phyloP scores from a whole-genome alignment of 345 rosid genomes.

The Eucalyptus cloeziana region DNA sequence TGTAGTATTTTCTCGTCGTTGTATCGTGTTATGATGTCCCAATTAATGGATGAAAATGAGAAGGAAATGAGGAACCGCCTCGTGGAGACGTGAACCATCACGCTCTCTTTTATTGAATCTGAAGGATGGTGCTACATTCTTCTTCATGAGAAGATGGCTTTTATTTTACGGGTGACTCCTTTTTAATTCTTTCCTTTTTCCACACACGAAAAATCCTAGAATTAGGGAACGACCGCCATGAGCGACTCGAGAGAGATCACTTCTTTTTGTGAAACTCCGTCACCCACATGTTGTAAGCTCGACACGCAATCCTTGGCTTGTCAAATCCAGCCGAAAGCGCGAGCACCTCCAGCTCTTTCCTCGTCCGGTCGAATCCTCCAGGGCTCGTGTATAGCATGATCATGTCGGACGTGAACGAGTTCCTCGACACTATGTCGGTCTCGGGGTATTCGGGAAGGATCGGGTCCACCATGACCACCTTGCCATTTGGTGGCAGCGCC shows the following conservation, averaged over 20 bases:
- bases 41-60: background rate
- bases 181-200: background rate
- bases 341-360: constrained; percentile 22
- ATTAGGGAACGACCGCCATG: background rate
- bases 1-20: background rate
- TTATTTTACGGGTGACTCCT: background rate
- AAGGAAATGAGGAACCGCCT: background rate
- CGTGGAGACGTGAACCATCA: background rate
- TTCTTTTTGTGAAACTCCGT: background rate
- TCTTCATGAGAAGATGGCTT: background rate
- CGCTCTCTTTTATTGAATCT: background rate
- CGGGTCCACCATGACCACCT: constrained; percentile 23
- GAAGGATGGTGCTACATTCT: background rate
- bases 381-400: constrained; percentile 31
- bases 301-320: background rate
- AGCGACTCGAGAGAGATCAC: background rate
- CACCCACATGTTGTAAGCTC: background rate
- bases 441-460: constrained; percentile 17
- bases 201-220: background rate
- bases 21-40: background rate
- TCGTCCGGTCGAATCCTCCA: constrained; percentile 31
- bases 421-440: constrained; percentile 10
- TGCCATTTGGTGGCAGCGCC: constrained; percentile 24
- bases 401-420: constrained; percentile 17
- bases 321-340: constrained; percentile 23